A percentile compares a stretch with the other conserved stretches of the same genome.
phyloP scores from a whole-genome alignment of 2,329 filamentous ascomycete species.

The Graphilbum fragrans region DNA sequence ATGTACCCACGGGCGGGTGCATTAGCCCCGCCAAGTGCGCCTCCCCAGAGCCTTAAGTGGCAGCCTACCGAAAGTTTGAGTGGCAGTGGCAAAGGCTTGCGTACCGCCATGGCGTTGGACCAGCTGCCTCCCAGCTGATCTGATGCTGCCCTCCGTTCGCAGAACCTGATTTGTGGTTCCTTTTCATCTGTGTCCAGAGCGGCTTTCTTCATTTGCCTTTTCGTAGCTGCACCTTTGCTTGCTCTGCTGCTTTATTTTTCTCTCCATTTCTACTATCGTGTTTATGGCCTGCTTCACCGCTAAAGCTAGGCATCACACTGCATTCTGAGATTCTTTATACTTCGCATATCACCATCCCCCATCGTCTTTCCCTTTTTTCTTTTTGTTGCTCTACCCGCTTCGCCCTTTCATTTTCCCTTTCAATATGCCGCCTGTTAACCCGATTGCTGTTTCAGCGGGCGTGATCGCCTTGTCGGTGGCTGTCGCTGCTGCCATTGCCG shows the following conservation, averaged over 20 bases:
- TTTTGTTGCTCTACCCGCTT: background rate
- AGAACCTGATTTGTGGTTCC: too few species aligned
- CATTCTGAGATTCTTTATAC: too few species aligned
- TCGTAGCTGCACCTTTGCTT: background rate
- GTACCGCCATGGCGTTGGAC: background rate
- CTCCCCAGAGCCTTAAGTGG: background rate
- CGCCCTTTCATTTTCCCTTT: background rate
- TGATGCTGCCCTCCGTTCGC: background rate
- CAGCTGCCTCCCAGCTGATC: background rate
- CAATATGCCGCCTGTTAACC: constrained; percentile 44
- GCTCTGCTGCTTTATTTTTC: background rate
- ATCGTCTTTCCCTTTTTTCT: background rate
- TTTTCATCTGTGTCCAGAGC: too few species aligned
- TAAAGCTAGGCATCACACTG: too few species aligned
- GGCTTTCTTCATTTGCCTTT: too few species aligned
- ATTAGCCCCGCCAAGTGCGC: background rate
- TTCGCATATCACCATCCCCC: background rate
- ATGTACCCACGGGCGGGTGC: background rate
- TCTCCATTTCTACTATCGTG: background rate
- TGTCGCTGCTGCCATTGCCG: constrained; percentile 43
- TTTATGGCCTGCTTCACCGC: background rate
- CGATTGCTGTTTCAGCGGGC: constrained; percentile 42
- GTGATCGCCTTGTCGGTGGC: constrained; percentile 45
- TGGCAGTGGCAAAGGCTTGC: constrained; percentile 4
- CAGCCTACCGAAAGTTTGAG: background rate